Base-by-base conservation (phyloP, 2,329 filamentous ascomycete genomes). In the Didymella glomerata region DNA sequence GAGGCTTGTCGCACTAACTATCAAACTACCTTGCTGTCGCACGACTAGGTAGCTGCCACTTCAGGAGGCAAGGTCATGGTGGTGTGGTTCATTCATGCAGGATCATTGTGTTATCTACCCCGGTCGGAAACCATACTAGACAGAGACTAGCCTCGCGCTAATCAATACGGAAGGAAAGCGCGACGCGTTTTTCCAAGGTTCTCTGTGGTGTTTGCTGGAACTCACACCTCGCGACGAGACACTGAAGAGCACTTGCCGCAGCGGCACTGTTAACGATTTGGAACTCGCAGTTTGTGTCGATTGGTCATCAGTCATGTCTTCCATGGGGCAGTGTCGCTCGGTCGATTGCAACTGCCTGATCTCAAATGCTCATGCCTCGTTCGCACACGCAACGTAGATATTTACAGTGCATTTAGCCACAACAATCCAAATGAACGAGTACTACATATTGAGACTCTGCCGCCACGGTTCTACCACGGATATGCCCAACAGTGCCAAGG, bases 1-100 rank as follows among this genome's bases (percentile, higher is more conserved):
- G 44, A 48, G 36, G 14, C 36, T 38, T 14, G 54, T 48, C 27
- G 22, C n/a, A 52, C 28, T 14, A 27, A 24, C 36, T 14, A 48
- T 30, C 9, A 11, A 16, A 48, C 3, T 18, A 4, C 16, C 20
- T 9, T 42, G n/a, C 7, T 38, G 45, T 49, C 32, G 38, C 22
- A 52, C 48, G 4, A 25, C 40, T 16, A 11, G 38, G 13, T n/a
- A 20, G 25, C 14, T 18, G n/a, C 9, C 7, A 41, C 7, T 38
- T 46, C 3, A 32, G 11, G 4, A 13, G 18, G 9, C 11, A 48
- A 16, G 28, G 14, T 44, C 24, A 27, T 32, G 22, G 28, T 27
- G 36, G 13, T 48, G 30, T 45, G 44, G 30, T 24, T 28, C 25
- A 20, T 18, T 48, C 13, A 28, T 28, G 27, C 27, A 28, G 27